Base-by-base conservation (phyloP, 208 protist genomes). In the Wallacemonas sp. region DNA sequence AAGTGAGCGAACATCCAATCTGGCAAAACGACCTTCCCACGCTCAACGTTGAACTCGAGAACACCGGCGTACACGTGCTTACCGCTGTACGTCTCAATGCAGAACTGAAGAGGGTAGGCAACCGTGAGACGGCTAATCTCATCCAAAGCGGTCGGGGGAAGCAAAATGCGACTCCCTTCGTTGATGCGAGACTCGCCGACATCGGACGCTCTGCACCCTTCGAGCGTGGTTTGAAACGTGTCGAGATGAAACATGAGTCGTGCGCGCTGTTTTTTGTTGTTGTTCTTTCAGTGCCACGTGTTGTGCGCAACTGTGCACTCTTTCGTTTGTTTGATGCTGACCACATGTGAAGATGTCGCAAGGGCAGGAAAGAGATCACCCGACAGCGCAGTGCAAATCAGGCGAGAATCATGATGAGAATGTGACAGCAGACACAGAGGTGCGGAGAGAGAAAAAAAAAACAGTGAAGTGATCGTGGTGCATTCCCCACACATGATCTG, bases 1-100 rank as follows among this genome's bases (percentile, higher is more conserved):
- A 98, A 69, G 53, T 96, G 79, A n/a, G 86, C 54, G 68, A 95
- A 96, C 94, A 98, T 97, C 93, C 96, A 98, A 28, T 90, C 72
- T 0, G 97, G 97, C 42, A 98, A 71, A 44, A 97, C 90, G 22
- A 94, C 75, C 45, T 69, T 77, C 36, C 97, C 97, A 15, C 87
- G 82, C 26, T 97, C 81, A 0, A 94, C 92, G 53, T 72, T 92
- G 68, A 98, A 98, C 63, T 98, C 95, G 17, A 97, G 77, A 15
- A 98, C 95, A 1, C 88, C 95, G 24, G 88, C 88, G 71, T 96
- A 97, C 1, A 79, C 74, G 0, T 49, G 42, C 36, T 68, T 70
- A 11, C 42, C 41, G 12, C 47, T 45, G 4, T 69, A 54, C 33
- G 91, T 82, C 12, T 66, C 67, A 62, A 98, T 82, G 62, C 93